phyloP scores from a whole-genome alignment of 2,329 filamentous ascomycete genomes.

The Juglanconis sp. region DNA sequence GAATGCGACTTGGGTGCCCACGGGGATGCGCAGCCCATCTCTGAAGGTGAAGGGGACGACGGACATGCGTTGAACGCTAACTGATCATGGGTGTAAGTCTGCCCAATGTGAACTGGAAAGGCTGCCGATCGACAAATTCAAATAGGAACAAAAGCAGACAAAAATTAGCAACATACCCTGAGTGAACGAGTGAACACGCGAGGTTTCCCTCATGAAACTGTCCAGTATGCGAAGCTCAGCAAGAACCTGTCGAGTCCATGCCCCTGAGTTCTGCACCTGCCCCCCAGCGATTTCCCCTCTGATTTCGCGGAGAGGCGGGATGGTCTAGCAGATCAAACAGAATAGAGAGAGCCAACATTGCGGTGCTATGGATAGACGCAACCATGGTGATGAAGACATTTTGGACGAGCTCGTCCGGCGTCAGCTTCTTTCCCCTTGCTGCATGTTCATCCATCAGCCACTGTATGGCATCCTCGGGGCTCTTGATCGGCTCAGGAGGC shows the following conservation, averaged over 20 bases:
- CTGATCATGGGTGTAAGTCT: too few species aligned
- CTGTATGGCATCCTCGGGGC: slow-evolving; percentile 21
- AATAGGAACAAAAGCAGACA: background rate
- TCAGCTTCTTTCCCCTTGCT: slow-evolving; percentile 18
- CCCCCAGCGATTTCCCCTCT: slow-evolving; percentile 19
- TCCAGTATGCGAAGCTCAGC: slow-evolving; percentile 19
- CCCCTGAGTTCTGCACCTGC: slow-evolving; percentile 13
- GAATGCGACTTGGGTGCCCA: slow-evolving; percentile 20
- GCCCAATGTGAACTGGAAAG: too few species aligned
- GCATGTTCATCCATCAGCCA: slow-evolving; percentile 21
- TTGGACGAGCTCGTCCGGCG: slow-evolving; percentile 18
- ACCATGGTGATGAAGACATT: slow-evolving; percentile 22
- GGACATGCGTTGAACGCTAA: background rate
- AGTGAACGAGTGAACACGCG: slow-evolving; percentile 19
- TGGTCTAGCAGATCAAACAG: slow-evolving; percentile 15
- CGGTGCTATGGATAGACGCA: slow-evolving; percentile 16
- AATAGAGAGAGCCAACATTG: background rate
- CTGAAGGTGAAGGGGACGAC: slow-evolving; percentile 5
- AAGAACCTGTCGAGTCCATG: slow-evolving; percentile 19
- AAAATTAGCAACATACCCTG: slow-evolving; percentile 12
- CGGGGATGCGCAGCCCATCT: slow-evolving; percentile 20
- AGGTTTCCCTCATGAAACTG: slow-evolving; percentile 22
- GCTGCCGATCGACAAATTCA: too few species aligned
- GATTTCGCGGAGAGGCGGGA: slow-evolving; percentile 17
- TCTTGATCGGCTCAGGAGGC: slow-evolving; percentile 5